Conservation (phyloP, 768 basidiomycete species). For the Chalciporus chontae region DNA sequence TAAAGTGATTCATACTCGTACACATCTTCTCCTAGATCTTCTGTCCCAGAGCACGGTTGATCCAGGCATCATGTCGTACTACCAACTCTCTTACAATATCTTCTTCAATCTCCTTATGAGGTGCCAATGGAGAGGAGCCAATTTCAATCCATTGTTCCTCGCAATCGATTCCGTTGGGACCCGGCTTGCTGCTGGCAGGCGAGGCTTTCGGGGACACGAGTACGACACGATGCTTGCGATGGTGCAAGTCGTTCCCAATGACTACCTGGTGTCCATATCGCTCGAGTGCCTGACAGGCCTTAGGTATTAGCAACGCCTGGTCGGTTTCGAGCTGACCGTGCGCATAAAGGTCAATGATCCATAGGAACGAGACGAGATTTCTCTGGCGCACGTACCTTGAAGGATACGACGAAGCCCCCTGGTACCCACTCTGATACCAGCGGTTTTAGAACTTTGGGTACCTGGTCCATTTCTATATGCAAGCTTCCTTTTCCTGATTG, state of each 20-base stretch:
- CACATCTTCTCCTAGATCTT: not conserved
- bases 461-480: constrained; percentile 97
- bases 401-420: constrained; percentile 90
- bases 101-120: constrained; percentile 84
- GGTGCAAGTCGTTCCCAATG: constrained; percentile 92
- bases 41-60: constrained; percentile 21
- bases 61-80: constrained; percentile 71
- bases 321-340: constrained; percentile 87
- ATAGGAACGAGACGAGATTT: not conserved
- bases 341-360: constrained; percentile 2
- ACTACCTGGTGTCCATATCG: constrained; percentile 97
- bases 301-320: constrained; percentile 75
- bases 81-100: constrained; percentile 80
- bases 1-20: not conserved
- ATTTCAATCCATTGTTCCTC: constrained; percentile 66
- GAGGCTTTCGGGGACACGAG: constrained; percentile 62
- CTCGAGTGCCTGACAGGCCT: constrained; percentile 81
- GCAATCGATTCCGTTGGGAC: constrained; percentile 34
- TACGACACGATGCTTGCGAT: constrained; percentile 88
- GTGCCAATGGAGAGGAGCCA: constrained; percentile 35
- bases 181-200: constrained; percentile 7
- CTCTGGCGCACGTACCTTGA: constrained; percentile 66
- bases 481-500: constrained; percentile 94
- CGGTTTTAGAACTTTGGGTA: constrained; percentile 92
- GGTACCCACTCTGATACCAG: constrained; percentile 93